A percentile compares a stretch with the other conserved stretches of the same genome.
These are phyloP conservation scores for Epichloe sibirici DNA, from an alignment of 2,329 filamentous ascomycete genomes.

Conservation along the genomic window DNA sequence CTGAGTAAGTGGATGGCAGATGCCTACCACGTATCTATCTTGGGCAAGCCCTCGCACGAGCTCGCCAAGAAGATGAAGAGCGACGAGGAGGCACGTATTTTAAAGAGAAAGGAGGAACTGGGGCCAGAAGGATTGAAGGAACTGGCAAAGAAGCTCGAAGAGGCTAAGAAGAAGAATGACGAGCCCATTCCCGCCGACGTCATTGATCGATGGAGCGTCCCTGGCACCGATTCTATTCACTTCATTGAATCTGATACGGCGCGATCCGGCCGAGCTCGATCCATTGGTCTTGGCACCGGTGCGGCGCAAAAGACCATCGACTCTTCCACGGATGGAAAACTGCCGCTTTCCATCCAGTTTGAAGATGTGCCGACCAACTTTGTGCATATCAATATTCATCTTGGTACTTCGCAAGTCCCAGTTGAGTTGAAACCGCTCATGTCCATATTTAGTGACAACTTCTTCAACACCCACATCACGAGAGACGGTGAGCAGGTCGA, in stretches of 20 bases:
- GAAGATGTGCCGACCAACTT: conserved; percentile 92
- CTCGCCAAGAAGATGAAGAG: conserved; percentile 71
- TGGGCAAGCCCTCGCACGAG: conserved; percentile 74
- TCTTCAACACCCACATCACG: conserved; percentile 83
- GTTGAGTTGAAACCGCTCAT: conserved; percentile 76
- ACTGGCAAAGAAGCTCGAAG: conserved; percentile 63
- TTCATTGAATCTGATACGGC: conserved; percentile 86
- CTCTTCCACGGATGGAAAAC: conserved; percentile 41
- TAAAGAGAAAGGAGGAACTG: conserved; percentile 64
- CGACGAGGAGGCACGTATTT: conserved; percentile 67
- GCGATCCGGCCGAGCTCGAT: conserved; percentile 64
- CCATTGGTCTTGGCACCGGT: conserved; percentile 55
- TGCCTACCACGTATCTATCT: conserved; percentile 73
- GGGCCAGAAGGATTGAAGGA: conserved; percentile 71
- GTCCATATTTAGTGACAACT: conserved; percentile 75
- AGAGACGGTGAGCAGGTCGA: conserved; percentile 64
- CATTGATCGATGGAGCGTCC: conserved; percentile 72
- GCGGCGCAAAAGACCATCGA: conserved; percentile 67
- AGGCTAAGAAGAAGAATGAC: conserved; percentile 81
- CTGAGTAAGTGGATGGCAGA: conserved; percentile 75
- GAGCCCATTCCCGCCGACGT: conserved; percentile 70
- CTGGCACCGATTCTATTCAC: conserved; percentile 79
- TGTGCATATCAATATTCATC: conserved; percentile 68
- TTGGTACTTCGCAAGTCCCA: conserved; percentile 68
- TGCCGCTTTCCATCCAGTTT: conserved; percentile 91